Base-by-base conservation (phyloP, 2,329 filamentous ascomycete species). In the Zalaria sp. region DNA sequence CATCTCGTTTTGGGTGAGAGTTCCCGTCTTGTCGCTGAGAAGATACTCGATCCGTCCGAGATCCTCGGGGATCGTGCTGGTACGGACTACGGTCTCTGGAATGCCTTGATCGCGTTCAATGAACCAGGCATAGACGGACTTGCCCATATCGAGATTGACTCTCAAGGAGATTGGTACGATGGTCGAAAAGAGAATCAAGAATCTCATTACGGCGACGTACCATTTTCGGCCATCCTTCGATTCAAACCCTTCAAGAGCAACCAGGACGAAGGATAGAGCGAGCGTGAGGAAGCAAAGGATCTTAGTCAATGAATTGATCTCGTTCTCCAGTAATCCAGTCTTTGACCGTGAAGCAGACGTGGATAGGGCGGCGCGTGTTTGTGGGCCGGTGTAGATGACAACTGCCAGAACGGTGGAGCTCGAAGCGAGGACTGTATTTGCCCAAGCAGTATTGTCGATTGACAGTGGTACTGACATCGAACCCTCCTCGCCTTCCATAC, bases 151-250 rank as follows among this genome's bases (percentile, higher is more conserved):
- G 11, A 98, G 70, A 57, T 98, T 98, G 51, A 98, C 91, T 39
- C 91, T 82, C 51, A 98, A 69, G 63, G 87, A 93, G 61, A 98
- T 95, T 1, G 91, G 91, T 26, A 98, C 93, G 54, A 98, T 98
- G 0, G 89, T 96, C n/a, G 89, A 96, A 67, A 98, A 98, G 1
- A 98, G 70, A 46, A 98, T 93, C 48, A 98, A 66, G 58, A 96
- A 98, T n/a, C 89, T 81, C 79, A 94, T 91, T 53, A 96, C 93
- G 49, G 93, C 89, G 50, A 96, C 79, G 60, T 96, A 98, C 91
- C 91, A 98, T 25, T 74, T 66, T 41, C 76, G 74, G 18, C 72
- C 75, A 41, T 77, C 69, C 2, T 75, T 76, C n/a, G 55, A 56
- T 5, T 79, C 71, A 48, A 94, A 91, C 0, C 85, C 81, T 59